Evolutionary conservation across 2,329 filamentous ascomycete species (phyloP).

Genomic region (Fusarium citri): DNA sequence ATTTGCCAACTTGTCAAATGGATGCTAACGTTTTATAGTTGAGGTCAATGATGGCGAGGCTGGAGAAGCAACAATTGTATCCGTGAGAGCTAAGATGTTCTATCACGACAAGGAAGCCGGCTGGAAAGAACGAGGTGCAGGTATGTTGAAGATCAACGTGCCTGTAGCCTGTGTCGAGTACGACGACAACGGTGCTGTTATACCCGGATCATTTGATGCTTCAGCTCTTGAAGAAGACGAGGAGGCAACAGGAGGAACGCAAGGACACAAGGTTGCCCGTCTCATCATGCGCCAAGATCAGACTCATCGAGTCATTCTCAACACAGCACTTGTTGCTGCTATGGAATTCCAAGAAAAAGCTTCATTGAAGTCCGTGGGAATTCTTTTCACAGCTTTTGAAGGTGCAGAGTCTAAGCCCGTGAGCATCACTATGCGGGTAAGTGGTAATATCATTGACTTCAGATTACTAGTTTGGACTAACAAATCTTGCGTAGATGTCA

Average conservation of each 20-base stretch:
- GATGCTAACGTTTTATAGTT: conserved; percentile 59
- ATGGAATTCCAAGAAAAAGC: conserved; percentile 85
- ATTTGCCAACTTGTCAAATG: background rate
- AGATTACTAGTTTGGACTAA: conserved; percentile 8
- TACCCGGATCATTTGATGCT: conserved; percentile 67
- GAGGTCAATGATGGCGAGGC: conserved; percentile 87
- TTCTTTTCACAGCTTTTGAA: conserved; percentile 74
- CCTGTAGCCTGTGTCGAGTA: conserved; percentile 67
- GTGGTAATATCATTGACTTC: conserved; percentile 32
- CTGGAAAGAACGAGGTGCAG: conserved; percentile 92
- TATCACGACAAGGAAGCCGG: conserved; percentile 76
- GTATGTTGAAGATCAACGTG: conserved; percentile 86
- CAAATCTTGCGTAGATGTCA: conserved; percentile 58
- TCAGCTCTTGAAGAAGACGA: conserved; percentile 63
- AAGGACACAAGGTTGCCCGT: conserved; percentile 67
- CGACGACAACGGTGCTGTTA: conserved; percentile 62
- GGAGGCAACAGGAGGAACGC: conserved; percentile 44
- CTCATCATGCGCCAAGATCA: conserved; percentile 93
- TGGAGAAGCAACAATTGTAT: conserved; percentile 79
- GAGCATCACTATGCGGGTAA: conserved; percentile 71
- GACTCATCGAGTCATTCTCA: conserved; percentile 86
- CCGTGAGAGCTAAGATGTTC: conserved; percentile 86
- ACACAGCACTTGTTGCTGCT: conserved; percentile 81
- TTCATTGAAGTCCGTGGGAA: conserved; percentile 75
- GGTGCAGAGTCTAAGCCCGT: conserved; percentile 65